These are phyloP conservation scores for Arthrinium puccinioides DNA, from an alignment of 2,329 filamentous ascomycete genomes.

Conservation along the genomic window DNA sequence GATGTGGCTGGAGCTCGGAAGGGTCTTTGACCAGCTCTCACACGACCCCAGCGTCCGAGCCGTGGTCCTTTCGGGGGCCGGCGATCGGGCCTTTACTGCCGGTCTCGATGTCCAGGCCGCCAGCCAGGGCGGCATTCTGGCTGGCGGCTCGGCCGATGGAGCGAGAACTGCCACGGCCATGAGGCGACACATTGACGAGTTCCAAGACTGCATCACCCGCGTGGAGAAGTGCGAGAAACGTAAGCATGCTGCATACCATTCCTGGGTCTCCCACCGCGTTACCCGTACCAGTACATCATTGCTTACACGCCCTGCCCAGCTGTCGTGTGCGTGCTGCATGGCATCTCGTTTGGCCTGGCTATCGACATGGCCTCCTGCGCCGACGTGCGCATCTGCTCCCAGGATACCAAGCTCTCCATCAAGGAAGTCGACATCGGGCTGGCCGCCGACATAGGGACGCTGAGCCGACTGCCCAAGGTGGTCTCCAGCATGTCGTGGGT, in stretches of 20 bases:
- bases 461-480: conserved; percentile 65
- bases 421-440: conserved; percentile 81
- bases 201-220: conserved; percentile 70
- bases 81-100: conserved; percentile 76
- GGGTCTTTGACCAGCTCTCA: conserved; percentile 67
- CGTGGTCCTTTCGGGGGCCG: conserved; percentile 73
- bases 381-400: conserved; percentile 61
- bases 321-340: conserved; percentile 76
- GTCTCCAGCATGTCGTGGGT: conserved; percentile 68
- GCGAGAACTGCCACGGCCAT: conserved; percentile 57
- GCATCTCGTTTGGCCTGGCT: conserved; percentile 68
- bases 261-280: not conserved
- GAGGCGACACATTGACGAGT: conserved; percentile 65
- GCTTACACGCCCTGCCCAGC: conserved; percentile 35
- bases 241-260: no score
- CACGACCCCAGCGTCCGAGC: conserved; percentile 64
- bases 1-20: conserved; percentile 79
- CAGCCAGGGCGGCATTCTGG: conserved; percentile 40
- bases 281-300: not conserved
- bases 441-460: conserved; percentile 71
- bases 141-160: conserved; percentile 38
- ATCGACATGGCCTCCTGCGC: conserved; percentile 66
- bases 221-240: conserved; percentile 87
- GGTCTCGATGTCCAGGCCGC: conserved; percentile 78
- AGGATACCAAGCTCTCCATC: conserved; percentile 57